Conservation (phyloP, 2,329 filamentous ascomycete species). For the Fusarium hostae region DNA sequence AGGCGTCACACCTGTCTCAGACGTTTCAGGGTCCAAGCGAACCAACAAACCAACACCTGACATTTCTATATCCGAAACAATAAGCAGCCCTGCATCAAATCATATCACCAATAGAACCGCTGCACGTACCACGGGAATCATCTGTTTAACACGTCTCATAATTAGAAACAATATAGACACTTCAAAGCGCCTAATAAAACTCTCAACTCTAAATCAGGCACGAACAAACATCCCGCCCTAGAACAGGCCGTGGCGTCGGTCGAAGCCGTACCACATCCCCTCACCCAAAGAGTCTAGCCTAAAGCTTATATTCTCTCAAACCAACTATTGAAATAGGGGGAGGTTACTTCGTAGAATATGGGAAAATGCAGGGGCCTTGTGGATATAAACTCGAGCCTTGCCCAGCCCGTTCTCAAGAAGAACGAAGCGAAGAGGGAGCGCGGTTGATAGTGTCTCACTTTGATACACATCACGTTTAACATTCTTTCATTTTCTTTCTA, state of each 20-base stretch:
- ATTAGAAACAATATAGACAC: background rate
- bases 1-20: background rate
- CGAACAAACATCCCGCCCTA: background rate
- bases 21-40: background rate
- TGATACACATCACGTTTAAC: constrained; percentile 17
- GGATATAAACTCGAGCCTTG: constrained; percentile 29
- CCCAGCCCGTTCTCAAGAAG: background rate
- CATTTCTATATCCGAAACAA: constrained; percentile 1
- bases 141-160: background rate
- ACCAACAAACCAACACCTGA: background rate
- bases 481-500: constrained; percentile 8
- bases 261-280: constrained; percentile 25
- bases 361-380: background rate
- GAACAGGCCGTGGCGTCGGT: constrained; percentile 15
- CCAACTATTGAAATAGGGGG: constrained; percentile 2
- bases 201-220: background rate
- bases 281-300: constrained; percentile 1
- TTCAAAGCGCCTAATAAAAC: background rate
- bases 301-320: constrained; percentile 28
- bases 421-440: constrained; percentile 5
- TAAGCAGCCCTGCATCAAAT: background rate
- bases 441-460: constrained; percentile 13
- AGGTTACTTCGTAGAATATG: background rate
- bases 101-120: background rate
- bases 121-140: background rate